Conservation (phyloP, 768 basidiomycete species). For the Pisolithus sp. region DNA sequence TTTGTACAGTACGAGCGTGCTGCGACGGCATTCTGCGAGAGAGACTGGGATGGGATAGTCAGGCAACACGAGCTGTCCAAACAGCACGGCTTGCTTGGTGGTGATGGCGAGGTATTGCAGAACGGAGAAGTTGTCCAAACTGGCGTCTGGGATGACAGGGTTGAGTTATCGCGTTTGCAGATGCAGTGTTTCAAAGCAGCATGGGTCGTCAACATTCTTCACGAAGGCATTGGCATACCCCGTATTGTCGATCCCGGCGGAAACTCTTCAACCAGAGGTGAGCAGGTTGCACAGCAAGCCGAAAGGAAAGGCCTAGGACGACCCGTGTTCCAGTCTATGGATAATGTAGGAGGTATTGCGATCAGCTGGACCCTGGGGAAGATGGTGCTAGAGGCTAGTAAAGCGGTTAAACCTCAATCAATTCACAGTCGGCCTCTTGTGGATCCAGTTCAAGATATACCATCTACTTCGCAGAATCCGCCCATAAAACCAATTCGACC, state of each 20-base stretch:
- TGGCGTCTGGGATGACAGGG: slow-evolving; percentile 63
- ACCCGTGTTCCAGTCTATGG: slow-evolving; percentile 88
- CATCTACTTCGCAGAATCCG: slow-evolving; percentile 38
- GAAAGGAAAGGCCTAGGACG: slow-evolving; percentile 74
- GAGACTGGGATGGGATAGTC: slow-evolving; percentile 74
- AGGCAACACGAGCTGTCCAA: slow-evolving; percentile 52
- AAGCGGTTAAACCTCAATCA: slow-evolving; percentile 56
- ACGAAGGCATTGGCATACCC: slow-evolving; percentile 94
- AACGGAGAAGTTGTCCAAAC: slow-evolving; percentile 55
- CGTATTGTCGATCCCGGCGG: slow-evolving; percentile 84
- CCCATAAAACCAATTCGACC: slow-evolving; percentile 63
- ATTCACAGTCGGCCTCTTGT: slow-evolving; percentile 50
- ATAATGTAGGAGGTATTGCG: slow-evolving; percentile 87
- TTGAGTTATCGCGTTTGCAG: slow-evolving; percentile 80
- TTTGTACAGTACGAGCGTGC: slow-evolving; percentile 95
- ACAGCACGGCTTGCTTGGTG: slow-evolving; percentile 43
- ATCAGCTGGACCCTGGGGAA: slow-evolving; percentile 98
- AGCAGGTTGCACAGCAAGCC: slow-evolving; percentile 71
- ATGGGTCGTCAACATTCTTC: slow-evolving; percentile 93
- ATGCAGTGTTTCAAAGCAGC: slow-evolving; percentile 99
- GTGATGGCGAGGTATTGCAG: slow-evolving; percentile 60
- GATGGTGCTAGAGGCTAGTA: slow-evolving; percentile 97
- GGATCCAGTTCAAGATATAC: slow-evolving; percentile 67
- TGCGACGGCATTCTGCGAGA: slow-evolving; percentile 77
- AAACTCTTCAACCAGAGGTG: slow-evolving; percentile 60